Evolutionary conservation across 306 rosid genomes (phyloP).

Genomic region (Pterocarpus santalinus): DNA sequence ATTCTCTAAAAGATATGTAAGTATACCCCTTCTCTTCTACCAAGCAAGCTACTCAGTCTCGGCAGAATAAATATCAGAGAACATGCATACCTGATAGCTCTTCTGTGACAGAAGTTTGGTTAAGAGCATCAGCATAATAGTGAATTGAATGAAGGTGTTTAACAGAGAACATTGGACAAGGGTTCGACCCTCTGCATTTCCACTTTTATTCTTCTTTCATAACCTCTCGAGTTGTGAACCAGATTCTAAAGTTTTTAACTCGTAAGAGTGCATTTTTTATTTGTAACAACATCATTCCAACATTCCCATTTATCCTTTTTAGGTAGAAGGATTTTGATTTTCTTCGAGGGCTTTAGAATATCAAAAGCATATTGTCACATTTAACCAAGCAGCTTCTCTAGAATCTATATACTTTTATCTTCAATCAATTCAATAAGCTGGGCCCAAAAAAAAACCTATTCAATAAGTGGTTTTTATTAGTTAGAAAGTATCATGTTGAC

Average conservation of each 20-base stretch:
- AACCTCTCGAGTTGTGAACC: conserved; percentile 22
- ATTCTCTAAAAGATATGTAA: conserved; percentile 8
- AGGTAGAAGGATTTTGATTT: conserved; percentile 27
- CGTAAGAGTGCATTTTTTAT: neutral
- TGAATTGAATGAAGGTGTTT: conserved; percentile 19
- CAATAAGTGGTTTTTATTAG: conserved; percentile 14
- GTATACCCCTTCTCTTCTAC: conserved; percentile 7
- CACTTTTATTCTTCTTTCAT: conserved; percentile 27
- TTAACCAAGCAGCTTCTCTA: conserved; percentile 8
- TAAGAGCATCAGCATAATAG: conserved; percentile 17
- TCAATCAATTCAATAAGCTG: conserved; percentile 23
- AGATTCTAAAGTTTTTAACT: conserved; percentile 20
- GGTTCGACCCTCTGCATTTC: conserved; percentile 17
- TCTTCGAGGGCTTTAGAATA: conserved; percentile 26
- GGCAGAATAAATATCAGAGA: neutral
- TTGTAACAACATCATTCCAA: neutral
- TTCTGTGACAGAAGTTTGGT: conserved; percentile 13
- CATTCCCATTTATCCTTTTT: conserved; percentile 17
- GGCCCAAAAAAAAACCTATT: neutral
- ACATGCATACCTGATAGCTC: neutral
- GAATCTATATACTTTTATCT: conserved; percentile 18
- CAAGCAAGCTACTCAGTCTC: conserved; percentile 14
- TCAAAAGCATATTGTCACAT: conserved; percentile 6
- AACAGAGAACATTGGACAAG: conserved; percentile 2
- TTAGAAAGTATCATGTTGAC: neutral